A percentile compares a stretch with the other conserved stretches of the same genome.
These are phyloP conservation scores for Taphrina confusa DNA, from an alignment of 1,139 yeast genomes.

Conservation along the genomic window DNA sequence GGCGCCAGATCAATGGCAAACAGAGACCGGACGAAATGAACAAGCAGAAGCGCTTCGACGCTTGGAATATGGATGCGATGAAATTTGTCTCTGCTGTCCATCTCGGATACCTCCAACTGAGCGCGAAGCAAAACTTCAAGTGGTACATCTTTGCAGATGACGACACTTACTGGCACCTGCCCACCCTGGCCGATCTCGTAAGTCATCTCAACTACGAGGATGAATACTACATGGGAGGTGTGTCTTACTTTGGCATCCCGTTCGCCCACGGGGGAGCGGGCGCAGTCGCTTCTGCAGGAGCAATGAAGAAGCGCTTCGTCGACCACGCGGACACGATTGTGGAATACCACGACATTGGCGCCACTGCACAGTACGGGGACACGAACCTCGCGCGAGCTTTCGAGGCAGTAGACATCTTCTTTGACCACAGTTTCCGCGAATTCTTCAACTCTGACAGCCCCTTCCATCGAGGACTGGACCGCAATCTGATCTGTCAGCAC, in stretches of 20 bases:
- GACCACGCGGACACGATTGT: conserved; percentile 40
- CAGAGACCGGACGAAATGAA: background rate
- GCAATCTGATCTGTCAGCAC: conserved; percentile 46
- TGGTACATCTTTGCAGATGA: conserved; percentile 50
- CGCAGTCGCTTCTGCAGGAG: conserved; percentile 46
- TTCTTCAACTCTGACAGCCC: conserved; percentile 13
- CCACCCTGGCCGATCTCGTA: conserved; percentile 43
- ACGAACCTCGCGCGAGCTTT: conserved; percentile 45
- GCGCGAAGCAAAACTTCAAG: conserved; percentile 37
- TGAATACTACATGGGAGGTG: conserved; percentile 45
- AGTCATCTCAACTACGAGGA: conserved; percentile 42
- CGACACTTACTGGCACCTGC: conserved; percentile 46
- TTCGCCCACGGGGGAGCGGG: conserved; percentile 51
- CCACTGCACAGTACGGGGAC: conserved; percentile 48
- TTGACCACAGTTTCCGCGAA: conserved; percentile 27
- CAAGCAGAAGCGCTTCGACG: conserved; percentile 13
- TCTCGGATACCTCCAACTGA: conserved; percentile 23
- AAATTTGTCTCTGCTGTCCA: conserved; percentile 21
- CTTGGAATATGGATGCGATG: conserved; percentile 27
- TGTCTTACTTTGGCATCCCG: conserved; percentile 39
- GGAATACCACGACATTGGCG: conserved; percentile 42
- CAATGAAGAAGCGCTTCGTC: conserved; percentile 44
- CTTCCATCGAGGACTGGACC: conserved; percentile 28
- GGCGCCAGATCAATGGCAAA: conserved; percentile 5
- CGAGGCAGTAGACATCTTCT: conserved; percentile 38